These are phyloP conservation scores for Aleurites moluccanus DNA, from an alignment of 441 rosid species.

Conservation along the genomic window DNA sequence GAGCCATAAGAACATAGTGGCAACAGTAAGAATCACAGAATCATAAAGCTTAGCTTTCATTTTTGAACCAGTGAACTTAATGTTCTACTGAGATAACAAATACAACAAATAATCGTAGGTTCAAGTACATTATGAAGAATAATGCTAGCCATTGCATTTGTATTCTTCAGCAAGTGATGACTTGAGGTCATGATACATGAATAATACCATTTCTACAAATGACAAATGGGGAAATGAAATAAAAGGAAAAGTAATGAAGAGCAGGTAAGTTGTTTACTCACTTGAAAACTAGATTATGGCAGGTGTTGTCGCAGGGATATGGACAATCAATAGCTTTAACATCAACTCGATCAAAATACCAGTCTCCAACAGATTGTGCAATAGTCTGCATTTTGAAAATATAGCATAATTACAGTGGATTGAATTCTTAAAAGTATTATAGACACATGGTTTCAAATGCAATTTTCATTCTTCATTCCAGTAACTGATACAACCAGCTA, in stretches of 20 bases:
- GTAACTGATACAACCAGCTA: background rate
- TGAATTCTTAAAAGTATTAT: background rate
- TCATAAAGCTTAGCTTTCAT: background rate
- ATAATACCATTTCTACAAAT: conserved; percentile 29
- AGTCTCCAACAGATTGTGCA: conserved; percentile 89
- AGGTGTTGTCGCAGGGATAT: conserved; percentile 80
- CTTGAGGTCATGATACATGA: conserved; percentile 22
- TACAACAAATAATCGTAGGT: conserved; percentile 3
- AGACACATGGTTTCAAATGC: background rate
- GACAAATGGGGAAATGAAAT: conserved; percentile 17
- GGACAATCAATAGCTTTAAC: conserved; percentile 79
- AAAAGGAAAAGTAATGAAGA: conserved; percentile 18
- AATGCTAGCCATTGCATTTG: conserved; percentile 22
- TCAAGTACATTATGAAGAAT: conserved; percentile 6
- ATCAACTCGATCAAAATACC: conserved; percentile 80
- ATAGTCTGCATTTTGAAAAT: conserved; percentile 53
- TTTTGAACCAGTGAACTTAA: conserved; percentile 11
- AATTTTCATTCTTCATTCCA: background rate
- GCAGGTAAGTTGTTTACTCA: conserved; percentile 30
- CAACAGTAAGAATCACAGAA: background rate
- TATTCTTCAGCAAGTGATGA: conserved; percentile 17
- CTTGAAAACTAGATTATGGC: conserved; percentile 77
- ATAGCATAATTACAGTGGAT: background rate
- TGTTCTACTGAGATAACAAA: conserved; percentile 3
- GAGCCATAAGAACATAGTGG: background rate